A percentile compares a stretch with the other conserved stretches of the same genome.
These are phyloP conservation scores for Clathrospora elynae DNA, from an alignment of 2,329 filamentous ascomycete species.

Conservation along the genomic window DNA sequence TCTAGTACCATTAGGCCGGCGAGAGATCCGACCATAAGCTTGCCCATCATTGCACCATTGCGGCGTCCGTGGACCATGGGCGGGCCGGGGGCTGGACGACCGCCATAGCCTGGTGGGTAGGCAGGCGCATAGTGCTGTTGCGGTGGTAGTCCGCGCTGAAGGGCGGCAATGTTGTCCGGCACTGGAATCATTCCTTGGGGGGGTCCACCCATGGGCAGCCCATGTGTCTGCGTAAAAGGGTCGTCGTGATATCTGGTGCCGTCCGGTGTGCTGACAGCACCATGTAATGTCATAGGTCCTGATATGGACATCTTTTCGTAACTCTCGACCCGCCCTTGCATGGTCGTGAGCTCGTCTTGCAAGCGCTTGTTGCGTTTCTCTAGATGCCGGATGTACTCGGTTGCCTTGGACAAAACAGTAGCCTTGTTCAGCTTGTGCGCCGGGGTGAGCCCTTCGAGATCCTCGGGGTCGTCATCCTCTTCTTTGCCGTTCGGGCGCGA, in stretches of 20 bases:
- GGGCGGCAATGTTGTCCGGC: constrained; percentile 49
- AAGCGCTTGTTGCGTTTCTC: constrained; percentile 88
- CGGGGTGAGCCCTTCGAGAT: constrained; percentile 69
- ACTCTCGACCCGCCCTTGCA: constrained; percentile 72
- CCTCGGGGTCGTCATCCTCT: constrained; percentile 81
- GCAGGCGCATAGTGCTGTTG: constrained; percentile 47
- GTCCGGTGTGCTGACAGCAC: constrained; percentile 42
- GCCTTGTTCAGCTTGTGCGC: constrained; percentile 97
- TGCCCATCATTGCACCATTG: constrained; percentile 62
- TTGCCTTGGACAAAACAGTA: constrained; percentile 93
- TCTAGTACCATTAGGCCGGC: constrained; percentile 92
- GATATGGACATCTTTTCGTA: constrained; percentile 73
- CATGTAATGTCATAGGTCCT: constrained; percentile 48
- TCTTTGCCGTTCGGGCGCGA: constrained; percentile 64
- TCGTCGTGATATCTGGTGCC: constrained; percentile 46
- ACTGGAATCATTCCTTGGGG: constrained; percentile 51
- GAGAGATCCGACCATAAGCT: constrained; percentile 90
- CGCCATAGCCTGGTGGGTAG: constrained; percentile 41
- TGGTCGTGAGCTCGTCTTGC: constrained; percentile 76
- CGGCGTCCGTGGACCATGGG: constrained; percentile 51
- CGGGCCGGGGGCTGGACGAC: constrained; percentile 32
- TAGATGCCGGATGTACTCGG: constrained; percentile 91
- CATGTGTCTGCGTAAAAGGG: constrained; percentile 38
- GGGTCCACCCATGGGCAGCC: constrained; percentile 36
- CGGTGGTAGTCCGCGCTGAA: constrained; percentile 46